Evolutionary conservation across 129 eudicot genomes (phyloP).

Genomic region (Flaveria sonorensis): DNA sequence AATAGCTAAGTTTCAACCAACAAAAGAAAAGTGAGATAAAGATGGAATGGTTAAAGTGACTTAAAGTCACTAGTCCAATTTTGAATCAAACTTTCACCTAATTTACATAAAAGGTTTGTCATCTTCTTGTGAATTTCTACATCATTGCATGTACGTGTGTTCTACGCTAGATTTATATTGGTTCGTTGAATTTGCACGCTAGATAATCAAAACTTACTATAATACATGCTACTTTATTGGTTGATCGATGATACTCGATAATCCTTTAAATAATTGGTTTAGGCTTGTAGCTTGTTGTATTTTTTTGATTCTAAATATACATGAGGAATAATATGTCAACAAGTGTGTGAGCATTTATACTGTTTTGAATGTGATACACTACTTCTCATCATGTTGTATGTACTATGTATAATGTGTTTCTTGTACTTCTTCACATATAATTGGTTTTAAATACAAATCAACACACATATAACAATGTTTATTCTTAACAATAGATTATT

Average conservation of each 20-base stretch:
- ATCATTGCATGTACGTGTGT: not conserved
- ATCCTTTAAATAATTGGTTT: not conserved
- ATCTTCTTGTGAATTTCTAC: slow-evolving; percentile 7
- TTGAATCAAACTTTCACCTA: slow-evolving; percentile 26
- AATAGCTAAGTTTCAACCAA: slow-evolving; percentile 25
- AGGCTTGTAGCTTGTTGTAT: not conserved
- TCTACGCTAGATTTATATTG: not conserved
- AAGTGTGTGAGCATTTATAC: no score
- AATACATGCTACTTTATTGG: not conserved
- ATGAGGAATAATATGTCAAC: no score
- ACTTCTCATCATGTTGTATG: no score
- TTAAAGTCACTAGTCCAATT: slow-evolving; percentile 23
- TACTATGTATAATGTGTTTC: no score
- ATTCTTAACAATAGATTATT: no score
- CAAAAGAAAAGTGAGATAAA: slow-evolving; percentile 17
- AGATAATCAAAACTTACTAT: not conserved
- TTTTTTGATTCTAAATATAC: no score
- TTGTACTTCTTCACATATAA: no score
- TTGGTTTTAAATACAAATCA: no score
- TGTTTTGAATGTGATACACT: no score
- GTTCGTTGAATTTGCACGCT: not conserved
- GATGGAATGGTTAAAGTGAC: slow-evolving; percentile 18
- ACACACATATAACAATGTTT: no score
- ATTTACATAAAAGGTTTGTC: slow-evolving; percentile 27
- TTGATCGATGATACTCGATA: not conserved